Base-by-base conservation (phyloP, 1,139 yeast species). In the Yamadazyma dendronema region DNA sequence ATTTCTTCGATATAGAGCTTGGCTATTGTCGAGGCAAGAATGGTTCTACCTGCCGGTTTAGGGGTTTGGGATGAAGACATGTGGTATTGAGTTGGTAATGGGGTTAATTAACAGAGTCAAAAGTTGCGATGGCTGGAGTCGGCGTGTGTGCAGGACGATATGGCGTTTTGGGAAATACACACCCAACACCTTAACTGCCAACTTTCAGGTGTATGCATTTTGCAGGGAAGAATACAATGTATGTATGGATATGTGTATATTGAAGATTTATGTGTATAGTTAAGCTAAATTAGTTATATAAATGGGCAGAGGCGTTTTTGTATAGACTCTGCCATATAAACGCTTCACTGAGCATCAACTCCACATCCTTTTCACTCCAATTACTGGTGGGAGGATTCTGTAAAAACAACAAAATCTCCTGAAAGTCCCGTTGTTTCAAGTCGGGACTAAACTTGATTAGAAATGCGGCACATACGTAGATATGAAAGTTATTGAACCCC, bases 401-500 rank as follows among this genome's bases (percentile, higher is more conserved):
- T 36, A 92, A 66, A 54, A 88, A 90, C 61, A 94, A 82, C 62
- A 92, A 80, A 27, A 89, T 86, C 46, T 88, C 97, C 59, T 92
- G 97, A 57, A 92, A 92, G 49, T 92, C 98, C 87, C 84, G 86
- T n/a, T 72, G 71, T 58, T 84, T 79, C 44, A 92, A 67, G 42
- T 81, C 82, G 35, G 73, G 77, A 41, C 94, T 79, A 80, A 95
- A 92, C 54, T 87, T 84, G 40, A 90, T 84, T 50, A 92, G 66
- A 54, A 92, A 92, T 10, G 98, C 97, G n/a, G 97, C 97, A 65
- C 99, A 92, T 3, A 92, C 98, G 56, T 92, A 92, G 7, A 92
- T 89, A 58, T 92, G 99, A 61, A 94, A 92, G 50, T 84, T 88
- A 46, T 88, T 87, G 56, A 92, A 86, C 4, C 97, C 97, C 26